phyloP scores from a whole-genome alignment of 192 early-diverging fungal species.

The Rhizophagus sp. region DNA sequence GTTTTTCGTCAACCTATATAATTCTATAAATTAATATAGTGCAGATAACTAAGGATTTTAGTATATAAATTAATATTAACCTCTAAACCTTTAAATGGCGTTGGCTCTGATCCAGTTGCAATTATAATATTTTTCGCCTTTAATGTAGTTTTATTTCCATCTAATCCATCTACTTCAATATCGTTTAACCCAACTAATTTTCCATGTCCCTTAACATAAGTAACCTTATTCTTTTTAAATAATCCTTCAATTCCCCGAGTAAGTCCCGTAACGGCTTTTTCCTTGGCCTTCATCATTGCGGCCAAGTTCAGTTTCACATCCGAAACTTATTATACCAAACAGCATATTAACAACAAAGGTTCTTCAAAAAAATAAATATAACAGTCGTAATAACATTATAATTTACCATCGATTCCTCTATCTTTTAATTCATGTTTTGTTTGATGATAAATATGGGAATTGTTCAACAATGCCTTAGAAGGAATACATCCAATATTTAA shows the following conservation, averaged over 20 bases:
- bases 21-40: slow-evolving; percentile 1
- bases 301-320: slow-evolving; percentile 83
- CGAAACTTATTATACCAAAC: slow-evolving; percentile 49
- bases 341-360: neutral
- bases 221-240: slow-evolving; percentile 98
- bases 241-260: slow-evolving; percentile 92
- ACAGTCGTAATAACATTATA: neutral
- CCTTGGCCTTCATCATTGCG: slow-evolving; percentile 89
- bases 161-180: slow-evolving; percentile 77
- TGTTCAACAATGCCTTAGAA: slow-evolving; percentile 98
- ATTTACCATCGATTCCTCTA: slow-evolving; percentile 88
- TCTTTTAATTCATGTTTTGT: slow-evolving; percentile 88
- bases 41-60: neutral
- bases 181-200: slow-evolving; percentile 76
- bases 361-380: neutral
- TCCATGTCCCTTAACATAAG: slow-evolving; percentile 93
- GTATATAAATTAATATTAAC: slow-evolving; percentile 26
- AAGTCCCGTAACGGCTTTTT: slow-evolving; percentile 83
- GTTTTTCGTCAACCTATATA: slow-evolving; percentile 83
- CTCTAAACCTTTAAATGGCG: slow-evolving; percentile 91
- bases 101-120: slow-evolving; percentile 95
- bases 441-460: slow-evolving; percentile 96
- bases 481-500: slow-evolving; percentile 99
- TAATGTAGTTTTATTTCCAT: slow-evolving; percentile 71
- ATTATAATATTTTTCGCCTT: slow-evolving; percentile 97